Evolutionary conservation across 176 grass and related monocot species (phyloP).

Genomic region (Rhynchospora breviuscula): DNA sequence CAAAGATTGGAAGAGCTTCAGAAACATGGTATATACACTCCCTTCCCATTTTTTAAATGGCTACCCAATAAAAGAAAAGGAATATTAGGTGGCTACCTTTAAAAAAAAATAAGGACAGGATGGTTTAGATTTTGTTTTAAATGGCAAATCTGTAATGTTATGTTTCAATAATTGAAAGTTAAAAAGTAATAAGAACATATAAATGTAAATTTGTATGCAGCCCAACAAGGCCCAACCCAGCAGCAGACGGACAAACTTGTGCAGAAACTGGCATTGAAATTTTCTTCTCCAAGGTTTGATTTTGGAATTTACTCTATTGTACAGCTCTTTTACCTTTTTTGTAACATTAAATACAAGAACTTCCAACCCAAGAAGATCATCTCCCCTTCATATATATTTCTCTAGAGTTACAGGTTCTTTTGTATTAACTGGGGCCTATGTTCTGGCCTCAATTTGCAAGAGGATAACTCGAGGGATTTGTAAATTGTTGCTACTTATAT

Average conservation of each 20-base stretch:
- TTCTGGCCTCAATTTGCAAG: too few species aligned
- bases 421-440: background rate
- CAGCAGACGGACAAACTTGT: constrained; percentile 81
- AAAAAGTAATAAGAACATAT: background rate
- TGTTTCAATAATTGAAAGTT: background rate
- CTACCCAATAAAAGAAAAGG: background rate
- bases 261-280: constrained; percentile 87
- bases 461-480: background rate
- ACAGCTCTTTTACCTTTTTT: background rate
- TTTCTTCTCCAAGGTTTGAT: constrained; percentile 81
- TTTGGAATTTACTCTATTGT: background rate
- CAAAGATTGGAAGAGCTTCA: background rate
- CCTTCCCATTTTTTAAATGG: background rate
- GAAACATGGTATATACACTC: background rate
- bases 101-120: background rate
- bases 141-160: background rate
- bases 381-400: background rate
- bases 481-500: background rate
- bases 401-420: background rate
- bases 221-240: constrained; percentile 80
- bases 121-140: background rate
- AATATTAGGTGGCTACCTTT: background rate
- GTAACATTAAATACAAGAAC: background rate
- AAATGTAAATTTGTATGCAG: constrained; percentile 32
- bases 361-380: background rate